Base-by-base conservation (phyloP, 352 stramenopile genomes). In the Phytophthora kernoviae region DNA sequence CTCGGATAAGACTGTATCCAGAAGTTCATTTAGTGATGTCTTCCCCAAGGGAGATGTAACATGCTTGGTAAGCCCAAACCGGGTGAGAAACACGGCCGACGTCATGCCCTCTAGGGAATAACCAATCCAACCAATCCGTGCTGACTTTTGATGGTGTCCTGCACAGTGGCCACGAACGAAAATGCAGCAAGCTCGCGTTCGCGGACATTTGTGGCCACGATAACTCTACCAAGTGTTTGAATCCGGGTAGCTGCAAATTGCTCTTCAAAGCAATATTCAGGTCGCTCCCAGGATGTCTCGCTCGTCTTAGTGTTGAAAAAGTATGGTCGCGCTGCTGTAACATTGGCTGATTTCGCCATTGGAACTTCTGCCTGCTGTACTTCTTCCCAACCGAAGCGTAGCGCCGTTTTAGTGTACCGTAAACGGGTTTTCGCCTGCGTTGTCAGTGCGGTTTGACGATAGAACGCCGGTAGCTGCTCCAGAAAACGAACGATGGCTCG, bases 81-180 rank as follows among this genome's bases (percentile, higher is more conserved):
- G 81, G 52, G 54, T 73, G 22, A 93, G 69, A 39, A 83, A 84
- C 9, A 81, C 73, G 1, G 65, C 41, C 0, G 77, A 59, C n/a
- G 65, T 81, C 49, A 94, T 76, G 12, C 85, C 85, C 56, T 94
- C 85, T 17, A 92, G 57, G n/a, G 79, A 81, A 58, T 83, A 91
- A 10, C 85, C 85, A 11, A 91, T 43, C 80, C 79, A 91, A 8
- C 59, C 70, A 2, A 81, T 36, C n/a, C 41, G 55, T 37, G 43
- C 49, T 20, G 62, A 59, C 10, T 18, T 54, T 30, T 65, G 20
- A 91, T 55, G 0, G 69, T 46, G 1, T 61, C 44, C 11, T 79
- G 70, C 34, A 89, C 62, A 0, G 46, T 60, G 1, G 70, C 53
- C 17, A 84, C 78, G 41, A 92, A 74, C 14, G 75, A 84, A 7